Evolutionary conservation across 352 stramenopile genomes (phyloP).

Genomic region (Albugo laibachii): DNA sequence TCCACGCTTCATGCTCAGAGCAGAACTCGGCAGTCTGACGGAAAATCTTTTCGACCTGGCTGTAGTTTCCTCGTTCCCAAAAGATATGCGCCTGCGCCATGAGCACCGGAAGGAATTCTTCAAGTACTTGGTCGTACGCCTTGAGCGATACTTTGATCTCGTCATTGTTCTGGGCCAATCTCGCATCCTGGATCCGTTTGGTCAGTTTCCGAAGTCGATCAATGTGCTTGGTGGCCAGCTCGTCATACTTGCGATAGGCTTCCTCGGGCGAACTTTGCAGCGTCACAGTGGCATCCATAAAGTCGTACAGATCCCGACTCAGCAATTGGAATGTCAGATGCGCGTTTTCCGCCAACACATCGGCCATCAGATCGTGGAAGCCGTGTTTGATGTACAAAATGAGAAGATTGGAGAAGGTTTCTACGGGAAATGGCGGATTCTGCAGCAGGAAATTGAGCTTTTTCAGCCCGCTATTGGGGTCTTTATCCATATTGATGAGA

Average conservation of each 20-base stretch:
- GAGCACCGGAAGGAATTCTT: constrained; percentile 91
- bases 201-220: constrained; percentile 85
- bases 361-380: constrained; percentile 88
- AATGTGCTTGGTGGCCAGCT: constrained; percentile 85
- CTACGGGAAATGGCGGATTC: constrained; percentile 86
- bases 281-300: constrained; percentile 90
- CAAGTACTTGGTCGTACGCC: constrained; percentile 86
- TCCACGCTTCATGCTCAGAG: constrained; percentile 88
- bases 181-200: constrained; percentile 87
- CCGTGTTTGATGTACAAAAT: constrained; percentile 89
- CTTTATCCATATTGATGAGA: constrained; percentile 88
- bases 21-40: constrained; percentile 89
- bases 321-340: constrained; percentile 89
- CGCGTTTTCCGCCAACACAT: constrained; percentile 89
- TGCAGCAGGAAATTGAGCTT: constrained; percentile 91
- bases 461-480: constrained; percentile 85
- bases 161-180: constrained; percentile 80
- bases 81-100: constrained; percentile 93
- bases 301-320: constrained; percentile 87
- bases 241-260: constrained; percentile 85
- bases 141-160: constrained; percentile 83
- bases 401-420: constrained; percentile 91
- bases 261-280: constrained; percentile 87
- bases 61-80: constrained; percentile 92
- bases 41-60: constrained; percentile 93